Evolutionary conservation across 2,329 filamentous ascomycete species (phyloP), one percentile per base, ranked within the genome.

Genomic region (Arachnomyces sp.): DNA sequence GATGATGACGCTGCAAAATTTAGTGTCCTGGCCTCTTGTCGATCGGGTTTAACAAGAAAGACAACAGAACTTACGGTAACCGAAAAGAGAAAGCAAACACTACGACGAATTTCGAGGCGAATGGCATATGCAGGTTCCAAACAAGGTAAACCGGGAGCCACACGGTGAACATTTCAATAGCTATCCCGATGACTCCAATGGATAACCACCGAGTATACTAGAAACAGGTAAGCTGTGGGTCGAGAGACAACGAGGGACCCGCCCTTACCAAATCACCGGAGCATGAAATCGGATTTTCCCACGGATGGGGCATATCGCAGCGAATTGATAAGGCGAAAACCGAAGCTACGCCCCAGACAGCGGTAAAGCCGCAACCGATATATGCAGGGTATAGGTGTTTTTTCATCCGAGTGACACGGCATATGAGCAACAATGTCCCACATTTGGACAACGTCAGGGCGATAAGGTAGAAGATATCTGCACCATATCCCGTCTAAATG

Each of bases 51-150:
- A 33, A 29, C 28, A n/a, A n/a, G n/a, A n/a, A n/a, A n/a, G n/a
- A n/a, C n/a, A n/a, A n/a, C n/a, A n/a, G n/a, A n/a, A 48, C 46
- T 43, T 25, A 48, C 46, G 46, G 46, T 21, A 48, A 29, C 16
- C 46, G 46, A 31, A 46, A 48, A 15, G 46, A 46, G 28, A 48
- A 48, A 5, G 46, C 46, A 18, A 44, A 46, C 3, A 48, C 16
- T 12, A 48, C 44, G 5, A 48, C 29, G 14, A 48, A 21, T 33
- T 48, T 48, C 14, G 46, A 38, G 28, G 35, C 40, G 14, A 46
- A 13, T 2, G 32, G 36, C 46, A 48, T 44, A 34, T 39, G 37
- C 32, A 48, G 38, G 21, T 38, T 34, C 44, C 44, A 46, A 6
- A 44, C 35, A 7, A 48, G 31, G 34, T 48, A 48, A 28, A 46